A percentile compares a stretch with the other conserved stretches of the same genome.
Evolutionary conservation across 805 yeast species (phyloP).

Genomic region (Brettanomyces bruxellensis): DNA sequence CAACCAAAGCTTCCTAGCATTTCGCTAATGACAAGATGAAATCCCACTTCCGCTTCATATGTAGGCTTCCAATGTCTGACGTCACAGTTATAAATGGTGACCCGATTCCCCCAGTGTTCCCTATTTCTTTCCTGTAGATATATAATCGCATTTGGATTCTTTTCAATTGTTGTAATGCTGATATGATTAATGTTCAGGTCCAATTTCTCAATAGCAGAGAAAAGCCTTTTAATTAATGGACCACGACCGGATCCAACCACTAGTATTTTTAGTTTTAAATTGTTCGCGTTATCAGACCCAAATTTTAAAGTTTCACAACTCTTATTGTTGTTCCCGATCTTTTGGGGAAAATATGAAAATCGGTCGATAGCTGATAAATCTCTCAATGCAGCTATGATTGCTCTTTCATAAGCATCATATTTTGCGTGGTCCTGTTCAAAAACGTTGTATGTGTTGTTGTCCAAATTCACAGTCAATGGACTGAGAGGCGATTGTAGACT

Average conservation of each 20-base stretch:
- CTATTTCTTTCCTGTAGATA: slow-evolving; percentile 40
- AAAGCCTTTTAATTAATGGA: slow-evolving; percentile 53
- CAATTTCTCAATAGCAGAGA: slow-evolving; percentile 31
- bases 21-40: slow-evolving; percentile 68
- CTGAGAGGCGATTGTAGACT: slow-evolving; percentile 49
- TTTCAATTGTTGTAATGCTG: slow-evolving; percentile 58
- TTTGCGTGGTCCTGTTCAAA: slow-evolving; percentile 68
- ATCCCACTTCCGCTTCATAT: slow-evolving; percentile 19
- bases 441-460: slow-evolving; percentile 49
- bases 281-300: background rate
- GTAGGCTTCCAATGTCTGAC: slow-evolving; percentile 40
- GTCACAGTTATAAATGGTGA: slow-evolving; percentile 48
- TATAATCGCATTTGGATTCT: slow-evolving; percentile 52
- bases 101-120: slow-evolving; percentile 42
- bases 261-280: slow-evolving; percentile 31
- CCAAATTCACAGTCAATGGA: slow-evolving; percentile 54
- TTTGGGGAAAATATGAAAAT: slow-evolving; percentile 8
- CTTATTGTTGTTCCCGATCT: too few species aligned
- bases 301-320: slow-evolving; percentile 10
- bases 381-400: slow-evolving; percentile 47
- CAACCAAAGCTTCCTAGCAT: slow-evolving; percentile 88
- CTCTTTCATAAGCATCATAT: slow-evolving; percentile 58
- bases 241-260: slow-evolving; percentile 90
- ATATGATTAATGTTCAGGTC: slow-evolving; percentile 16
- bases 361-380: slow-evolving; percentile 20